Conservation (phyloP, 495 filamentous ascomycete species). For the Elaphomyces granulatus region DNA sequence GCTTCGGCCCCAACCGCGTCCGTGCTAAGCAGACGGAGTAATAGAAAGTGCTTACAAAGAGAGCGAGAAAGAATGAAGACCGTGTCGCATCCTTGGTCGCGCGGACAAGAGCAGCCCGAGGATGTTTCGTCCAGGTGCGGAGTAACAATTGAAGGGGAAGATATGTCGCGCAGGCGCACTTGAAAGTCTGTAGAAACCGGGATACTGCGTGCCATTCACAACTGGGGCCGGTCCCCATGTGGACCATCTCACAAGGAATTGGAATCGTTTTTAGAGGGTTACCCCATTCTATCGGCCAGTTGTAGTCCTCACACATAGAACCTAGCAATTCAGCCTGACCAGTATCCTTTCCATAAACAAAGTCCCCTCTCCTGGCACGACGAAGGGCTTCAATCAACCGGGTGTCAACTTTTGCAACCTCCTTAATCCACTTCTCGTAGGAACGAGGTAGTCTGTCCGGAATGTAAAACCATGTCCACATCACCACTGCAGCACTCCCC, state of each 20-base stretch:
- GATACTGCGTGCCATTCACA: conserved; percentile 67
- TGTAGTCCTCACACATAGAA: conserved; percentile 61
- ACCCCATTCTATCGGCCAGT: conserved; percentile 55
- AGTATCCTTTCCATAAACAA: conserved; percentile 66
- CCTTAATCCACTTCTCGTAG: conserved; percentile 78
- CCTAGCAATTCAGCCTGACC: conserved; percentile 56
- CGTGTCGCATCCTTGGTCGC: conserved; percentile 48
- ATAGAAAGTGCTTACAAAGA: conserved; percentile 74
- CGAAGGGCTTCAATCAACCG: conserved; percentile 65
- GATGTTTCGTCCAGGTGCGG: conserved; percentile 40
- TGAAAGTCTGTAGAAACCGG: conserved; percentile 58
- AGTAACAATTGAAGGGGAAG: conserved; percentile 61
- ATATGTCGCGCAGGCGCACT: conserved; percentile 65
- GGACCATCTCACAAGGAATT: conserved; percentile 79
- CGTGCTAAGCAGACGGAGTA: conserved; percentile 77
- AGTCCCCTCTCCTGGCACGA: conserved; percentile 44
- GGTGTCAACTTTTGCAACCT: conserved; percentile 62
- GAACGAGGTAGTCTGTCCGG: conserved; percentile 53
- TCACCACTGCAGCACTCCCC: conserved; percentile 61
- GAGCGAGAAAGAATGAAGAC: conserved; percentile 70
- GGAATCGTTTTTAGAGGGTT: conserved; percentile 61
- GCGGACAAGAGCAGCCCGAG: conserved; percentile 18
- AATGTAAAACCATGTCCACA: conserved; percentile 81
- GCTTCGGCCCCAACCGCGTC: conserved; percentile 59
- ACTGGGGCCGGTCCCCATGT: conserved; percentile 60